A percentile compares a stretch with the other conserved stretches of the same genome.
Conservation (phyloP, 495 filamentous ascomycete genomes). For the Podospora conica region DNA sequence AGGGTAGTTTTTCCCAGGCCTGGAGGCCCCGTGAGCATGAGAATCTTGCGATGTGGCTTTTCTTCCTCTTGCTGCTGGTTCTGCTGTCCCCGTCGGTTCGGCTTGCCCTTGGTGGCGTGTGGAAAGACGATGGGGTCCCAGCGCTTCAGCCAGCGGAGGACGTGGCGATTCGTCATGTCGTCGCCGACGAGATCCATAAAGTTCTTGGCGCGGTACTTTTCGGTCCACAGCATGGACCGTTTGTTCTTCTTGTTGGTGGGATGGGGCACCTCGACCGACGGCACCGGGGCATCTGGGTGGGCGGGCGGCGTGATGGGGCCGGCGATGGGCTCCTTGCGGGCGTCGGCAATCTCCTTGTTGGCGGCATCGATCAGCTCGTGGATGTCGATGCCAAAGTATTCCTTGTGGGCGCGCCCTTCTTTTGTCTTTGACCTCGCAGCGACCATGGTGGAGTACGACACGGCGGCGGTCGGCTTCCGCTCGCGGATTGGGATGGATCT, state of each 20-base stretch:
- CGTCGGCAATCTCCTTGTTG: conserved; percentile 38
- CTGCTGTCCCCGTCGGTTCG: conserved; percentile 32
- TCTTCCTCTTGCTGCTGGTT: conserved; percentile 49
- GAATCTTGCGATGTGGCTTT: conserved; percentile 71
- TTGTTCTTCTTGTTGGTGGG: conserved; percentile 38
- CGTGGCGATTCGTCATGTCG: conserved; percentile 85
- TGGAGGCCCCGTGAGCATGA: conserved; percentile 83
- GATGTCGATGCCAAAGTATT: conserved; percentile 89
- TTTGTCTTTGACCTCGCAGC: conserved; percentile 62
- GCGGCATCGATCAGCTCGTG: conserved; percentile 70
- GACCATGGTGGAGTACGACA: conserved; percentile 63
- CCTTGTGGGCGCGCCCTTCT: conserved; percentile 67
- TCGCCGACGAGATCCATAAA: conserved; percentile 93
- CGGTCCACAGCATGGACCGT: conserved; percentile 65
- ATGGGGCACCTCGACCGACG: conserved; percentile 32
- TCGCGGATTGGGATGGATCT: conserved; percentile 49
- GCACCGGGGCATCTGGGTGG: conserved; percentile 25
- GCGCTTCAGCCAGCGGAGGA: conserved; percentile 85
- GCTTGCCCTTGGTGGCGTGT: conserved; percentile 52
- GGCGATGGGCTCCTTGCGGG: conserved; percentile 16
- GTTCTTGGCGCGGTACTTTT: conserved; percentile 84
- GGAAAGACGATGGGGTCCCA: conserved; percentile 96
- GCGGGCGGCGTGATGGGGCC: conserved; percentile 23
- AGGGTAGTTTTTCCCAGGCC: conserved; percentile 94
- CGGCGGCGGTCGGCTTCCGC: conserved; percentile 39